Evolutionary conservation across 352 stramenopile species (phyloP), one percentile per base, ranked within the genome.

Genomic region (Salisapilia sapeloensis): DNA sequence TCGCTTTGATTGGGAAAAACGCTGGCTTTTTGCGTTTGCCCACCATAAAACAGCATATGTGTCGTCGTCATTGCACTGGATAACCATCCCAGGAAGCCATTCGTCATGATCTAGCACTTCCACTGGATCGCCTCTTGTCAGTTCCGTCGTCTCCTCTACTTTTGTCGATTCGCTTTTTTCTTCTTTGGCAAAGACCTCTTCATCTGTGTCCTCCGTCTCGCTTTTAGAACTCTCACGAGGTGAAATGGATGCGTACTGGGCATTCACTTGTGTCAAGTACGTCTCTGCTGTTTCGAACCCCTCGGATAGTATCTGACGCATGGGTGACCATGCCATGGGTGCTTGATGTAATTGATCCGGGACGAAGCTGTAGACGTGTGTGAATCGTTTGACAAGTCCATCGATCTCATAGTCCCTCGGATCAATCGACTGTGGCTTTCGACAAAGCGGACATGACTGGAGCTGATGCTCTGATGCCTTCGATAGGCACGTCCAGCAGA

Each of bases 11-110:
- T 78, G 63, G 4, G 58, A 51, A 40, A 74, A 80, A 11, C 71
- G 61, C 46, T 86, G 71, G 9, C 66, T 83, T 41, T 79, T 77
- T 49, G 81, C 62, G 19, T 75, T 56, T 44, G 78, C 65, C 66
- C 71, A 86, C 71, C 71, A 86, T 8, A 83, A 29, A 20, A 86
- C 61, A 27, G 71, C 76, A 50, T 86, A 86, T 11, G 53, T 70
- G n/a, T 55, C 27, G 34, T 65, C 56, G 28, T 50, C 45, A 29
- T 81, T 79, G 31, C 50, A 53, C 22, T 80, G 55, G 29, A 82
- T 48, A 24, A 82, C 44, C 29, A 79, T 69, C 11, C 66, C 70
- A 0, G 54, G 59, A 29, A 76, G 79, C 70, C 70, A 85, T 29
- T 67, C 29, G 14, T 40, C 50, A 30, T 56, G 52, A 23, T 67